Evolutionary conservation across 169 alveolate genomes (phyloP).

Genomic region (Miamiensis avidus): DNA sequence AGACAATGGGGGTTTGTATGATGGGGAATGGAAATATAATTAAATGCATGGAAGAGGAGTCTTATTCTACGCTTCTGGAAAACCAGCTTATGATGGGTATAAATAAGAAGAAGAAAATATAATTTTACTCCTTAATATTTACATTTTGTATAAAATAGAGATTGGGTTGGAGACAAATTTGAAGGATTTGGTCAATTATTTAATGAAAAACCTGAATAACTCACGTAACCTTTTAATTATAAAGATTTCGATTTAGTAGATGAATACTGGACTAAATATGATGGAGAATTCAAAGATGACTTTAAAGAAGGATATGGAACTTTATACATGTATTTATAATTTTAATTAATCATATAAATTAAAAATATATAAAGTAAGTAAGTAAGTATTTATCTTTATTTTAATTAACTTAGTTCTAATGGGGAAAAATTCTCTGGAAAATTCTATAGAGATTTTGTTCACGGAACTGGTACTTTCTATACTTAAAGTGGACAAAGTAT

Average conservation of each 20-base stretch:
- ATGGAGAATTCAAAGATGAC: constrained; percentile 45
- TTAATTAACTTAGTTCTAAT: constrained; percentile 8
- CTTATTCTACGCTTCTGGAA: constrained; percentile 37
- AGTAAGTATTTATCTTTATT: too few relatives aligned
- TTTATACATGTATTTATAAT: constrained; percentile 3
- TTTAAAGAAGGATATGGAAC: constrained; percentile 48
- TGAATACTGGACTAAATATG: constrained; percentile 47
- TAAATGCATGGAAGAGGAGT: constrained; percentile 49
- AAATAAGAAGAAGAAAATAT: too few relatives aligned
- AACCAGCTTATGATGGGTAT: constrained; percentile 47
- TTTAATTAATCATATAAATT: too few relatives aligned
- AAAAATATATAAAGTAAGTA: not conserved
- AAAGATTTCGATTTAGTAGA: constrained; percentile 46
- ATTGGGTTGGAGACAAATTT: constrained; percentile 48
- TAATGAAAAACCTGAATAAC: constrained; percentile 44
- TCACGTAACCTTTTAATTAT: constrained; percentile 24
- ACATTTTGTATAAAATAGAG: not conserved
- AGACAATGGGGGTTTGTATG: constrained; percentile 49
- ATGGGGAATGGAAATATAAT: constrained; percentile 48
- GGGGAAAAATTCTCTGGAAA: constrained; percentile 40
- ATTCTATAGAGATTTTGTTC: constrained; percentile 28
- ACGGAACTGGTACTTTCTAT: constrained; percentile 39
- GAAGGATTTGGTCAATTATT: constrained; percentile 39
- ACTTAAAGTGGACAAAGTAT: constrained; percentile 26
- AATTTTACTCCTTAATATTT: too few relatives aligned